Percentiles rank a stretch among this genome's conserved stretches.
Conservation (phyloP, 202 grass and related monocot genomes). For the Panicum virgatum region DNA sequence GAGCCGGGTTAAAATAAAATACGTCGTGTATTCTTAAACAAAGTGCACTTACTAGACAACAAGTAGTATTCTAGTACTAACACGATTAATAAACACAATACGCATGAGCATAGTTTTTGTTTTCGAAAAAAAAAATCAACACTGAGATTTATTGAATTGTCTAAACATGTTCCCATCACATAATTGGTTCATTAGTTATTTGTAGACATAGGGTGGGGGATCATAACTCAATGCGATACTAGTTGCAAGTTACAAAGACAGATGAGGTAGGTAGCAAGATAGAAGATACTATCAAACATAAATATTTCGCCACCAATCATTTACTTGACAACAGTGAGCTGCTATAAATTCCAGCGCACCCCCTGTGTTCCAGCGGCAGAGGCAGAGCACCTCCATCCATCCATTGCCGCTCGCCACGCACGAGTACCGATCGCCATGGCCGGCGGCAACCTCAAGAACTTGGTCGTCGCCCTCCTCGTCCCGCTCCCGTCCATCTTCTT, state of each 20-base stretch:
- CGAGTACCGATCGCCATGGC: not conserved
- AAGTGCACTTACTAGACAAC: not conserved
- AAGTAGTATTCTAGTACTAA: not conserved
- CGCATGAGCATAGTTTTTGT: not conserved
- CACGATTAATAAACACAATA: not conserved
- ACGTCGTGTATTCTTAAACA: not conserved
- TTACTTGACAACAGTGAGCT: not conserved
- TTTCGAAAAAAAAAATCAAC: not conserved
- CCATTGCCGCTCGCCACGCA: not conserved
- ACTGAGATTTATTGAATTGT: not conserved
- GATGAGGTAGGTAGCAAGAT: not conserved
- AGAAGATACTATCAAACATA: not conserved
- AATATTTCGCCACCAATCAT: not conserved
- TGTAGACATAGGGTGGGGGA: not conserved
- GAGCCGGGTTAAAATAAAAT: too few relatives aligned
- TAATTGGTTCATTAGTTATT: not conserved
- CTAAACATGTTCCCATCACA: not conserved
- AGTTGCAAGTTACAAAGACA: not conserved
- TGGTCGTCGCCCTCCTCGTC: constrained; percentile 60
- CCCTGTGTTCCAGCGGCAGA: not conserved
- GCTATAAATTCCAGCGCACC: not conserved
- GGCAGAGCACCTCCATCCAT: not conserved
- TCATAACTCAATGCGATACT: not conserved
- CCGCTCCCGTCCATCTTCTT: constrained; percentile 90
- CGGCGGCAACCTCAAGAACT: constrained; percentile 64